These are phyloP conservation scores for Lachancea fermentati DNA, from an alignment of 805 yeast species.

Conservation along the genomic window DNA sequence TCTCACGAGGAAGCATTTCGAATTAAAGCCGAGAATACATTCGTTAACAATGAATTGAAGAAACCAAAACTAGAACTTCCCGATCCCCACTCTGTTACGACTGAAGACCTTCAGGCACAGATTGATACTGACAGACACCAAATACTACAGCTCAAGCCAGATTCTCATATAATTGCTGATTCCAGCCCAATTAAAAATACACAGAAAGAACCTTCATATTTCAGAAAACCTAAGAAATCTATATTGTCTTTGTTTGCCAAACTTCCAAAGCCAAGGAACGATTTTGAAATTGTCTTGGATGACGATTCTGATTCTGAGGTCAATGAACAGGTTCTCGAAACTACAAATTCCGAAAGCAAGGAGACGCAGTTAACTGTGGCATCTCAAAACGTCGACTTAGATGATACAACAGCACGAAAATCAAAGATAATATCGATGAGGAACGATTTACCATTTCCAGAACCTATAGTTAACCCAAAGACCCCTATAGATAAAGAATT, in stretches of 20 bases:
- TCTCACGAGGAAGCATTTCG: constrained; percentile 9
- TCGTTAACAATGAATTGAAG: constrained; percentile 17
- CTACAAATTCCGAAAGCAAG: no score
- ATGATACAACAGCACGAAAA: constrained; percentile 4
- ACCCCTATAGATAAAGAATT: constrained; percentile 17
- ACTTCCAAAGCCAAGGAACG: constrained; percentile 42
- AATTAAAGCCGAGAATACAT: constrained; percentile 13
- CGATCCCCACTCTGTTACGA: constrained; percentile 23
- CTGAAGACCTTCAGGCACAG: no score
- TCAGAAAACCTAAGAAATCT: constrained; percentile 3
- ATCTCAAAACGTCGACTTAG: no score
- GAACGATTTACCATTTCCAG: constrained; percentile 14
- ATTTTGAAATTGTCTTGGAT: constrained; percentile 38
- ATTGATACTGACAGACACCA: no score
- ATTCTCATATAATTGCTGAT: no score
- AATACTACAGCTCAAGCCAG: no score
- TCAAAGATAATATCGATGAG: constrained; percentile 11
- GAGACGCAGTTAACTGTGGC: no score
- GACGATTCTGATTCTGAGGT: constrained; percentile 29
- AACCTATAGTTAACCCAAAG: constrained; percentile 14
- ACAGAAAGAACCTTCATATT: no score
- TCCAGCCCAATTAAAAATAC: no score
- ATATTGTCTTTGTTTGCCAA: constrained; percentile 24
- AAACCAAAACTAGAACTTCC: constrained; percentile 31
- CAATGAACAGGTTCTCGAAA: constrained; percentile 6